Evolutionary conservation across 768 basidiomycete genomes (phyloP), one percentile per base, ranked within the genome.

Genomic region (Suillus fuscotomentosus): DNA sequence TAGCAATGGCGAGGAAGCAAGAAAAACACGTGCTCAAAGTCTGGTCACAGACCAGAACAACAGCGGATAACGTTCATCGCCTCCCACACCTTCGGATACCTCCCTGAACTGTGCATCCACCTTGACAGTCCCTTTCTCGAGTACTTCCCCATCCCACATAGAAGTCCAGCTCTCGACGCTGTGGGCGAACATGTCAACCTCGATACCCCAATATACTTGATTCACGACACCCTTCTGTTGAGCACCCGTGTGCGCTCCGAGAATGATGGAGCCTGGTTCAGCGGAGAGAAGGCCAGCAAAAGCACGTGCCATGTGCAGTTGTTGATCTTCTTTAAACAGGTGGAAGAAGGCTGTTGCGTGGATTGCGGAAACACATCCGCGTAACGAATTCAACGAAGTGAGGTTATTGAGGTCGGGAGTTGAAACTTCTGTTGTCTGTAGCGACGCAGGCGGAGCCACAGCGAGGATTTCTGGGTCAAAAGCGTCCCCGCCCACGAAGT

Each of bases 401-500:
- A 83, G 66, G 1, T 71, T 63, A 2, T 57, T 22, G 36, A 83
- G 68, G 54, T 64, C 65, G 0, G 78, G 79, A 8, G 7, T 13
- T 0, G 63, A 61, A 14, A 60, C 22, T 10, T 64, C 66, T 42
- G 71, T 68, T 3, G 70, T 60, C 27, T 70, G 57, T 9, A 70
- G 69, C 61, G 72, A 68, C 69, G 41, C 60, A 61, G 76, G 73
- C 2, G 76, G 69, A 2, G 69, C 69, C 7, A 77, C 74, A 8
- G 66, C 64, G 31, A 87, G 78, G 48, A 82, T 73, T 0, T 66
- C 66, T 9, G 78, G 71, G 63, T 86, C 80, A 59, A 88, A 82
- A 0, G 75, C 77, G 67, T 89, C 82, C 2, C 87, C 87, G 5
- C 78, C 70, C 22, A 88, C 61, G 70, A 88, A 88, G 0, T 77